Percentiles rank a stretch among this genome's conserved stretches.
Conservation (phyloP, 352 stramenopile genomes). For the Phytophthora foliorum region DNA sequence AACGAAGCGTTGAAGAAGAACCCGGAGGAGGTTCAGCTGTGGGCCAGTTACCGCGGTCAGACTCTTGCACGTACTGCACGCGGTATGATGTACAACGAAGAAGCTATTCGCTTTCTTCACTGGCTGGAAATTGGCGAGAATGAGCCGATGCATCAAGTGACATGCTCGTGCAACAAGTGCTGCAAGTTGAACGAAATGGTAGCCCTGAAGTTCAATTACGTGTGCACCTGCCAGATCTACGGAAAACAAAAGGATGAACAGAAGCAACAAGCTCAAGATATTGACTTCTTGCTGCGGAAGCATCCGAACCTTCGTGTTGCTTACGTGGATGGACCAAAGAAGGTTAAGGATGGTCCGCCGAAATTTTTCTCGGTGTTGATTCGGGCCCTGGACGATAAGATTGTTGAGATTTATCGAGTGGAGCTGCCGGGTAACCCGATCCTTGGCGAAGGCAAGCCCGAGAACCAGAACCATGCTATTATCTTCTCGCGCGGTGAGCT, state of each 20-base stretch:
- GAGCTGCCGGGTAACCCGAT: constrained; percentile 89
- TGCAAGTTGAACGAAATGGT: constrained; percentile 90
- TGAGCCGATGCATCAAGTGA: constrained; percentile 83
- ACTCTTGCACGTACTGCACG: constrained; percentile 84
- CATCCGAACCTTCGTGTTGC: constrained; percentile 80
- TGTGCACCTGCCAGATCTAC: constrained; percentile 92
- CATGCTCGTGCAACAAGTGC: constrained; percentile 88
- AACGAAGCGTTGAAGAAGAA: constrained; percentile 87
- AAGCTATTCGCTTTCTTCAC: constrained; percentile 87
- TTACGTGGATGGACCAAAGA: constrained; percentile 90
- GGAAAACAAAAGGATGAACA: constrained; percentile 90
- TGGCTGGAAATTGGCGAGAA: constrained; percentile 92
- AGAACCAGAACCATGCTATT: constrained; percentile 92
- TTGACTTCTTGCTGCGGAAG: too few species aligned
- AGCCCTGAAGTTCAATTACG: constrained; percentile 90
- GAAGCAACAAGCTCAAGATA: too few species aligned
- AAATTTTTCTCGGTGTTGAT: constrained; percentile 90
- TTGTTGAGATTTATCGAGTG: constrained; percentile 86
- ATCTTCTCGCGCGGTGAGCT: constrained; percentile 89
- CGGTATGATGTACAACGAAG: constrained; percentile 92
- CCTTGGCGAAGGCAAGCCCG: constrained; percentile 88
- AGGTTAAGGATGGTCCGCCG: constrained; percentile 86
- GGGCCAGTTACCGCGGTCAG: constrained; percentile 88
- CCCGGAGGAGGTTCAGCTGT: constrained; percentile 84
- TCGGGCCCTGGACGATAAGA: constrained; percentile 70